Evolutionary conservation across 371 early-diverging fungal species (phyloP), one percentile per base, ranked within the genome.

Genomic region (Zychaea mexicana): DNA sequence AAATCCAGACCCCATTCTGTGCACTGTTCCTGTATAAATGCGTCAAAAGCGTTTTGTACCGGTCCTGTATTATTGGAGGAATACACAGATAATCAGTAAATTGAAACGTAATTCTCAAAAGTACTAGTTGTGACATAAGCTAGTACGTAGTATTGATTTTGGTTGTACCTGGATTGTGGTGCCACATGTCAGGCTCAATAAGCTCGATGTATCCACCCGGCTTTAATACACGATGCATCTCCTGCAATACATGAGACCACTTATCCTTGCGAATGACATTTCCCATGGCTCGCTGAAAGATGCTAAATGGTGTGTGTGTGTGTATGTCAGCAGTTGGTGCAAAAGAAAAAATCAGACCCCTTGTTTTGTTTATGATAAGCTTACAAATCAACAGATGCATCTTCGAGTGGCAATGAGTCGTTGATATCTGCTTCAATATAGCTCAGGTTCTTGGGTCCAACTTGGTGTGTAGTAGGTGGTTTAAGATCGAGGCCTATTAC

Each of bases 401-500:
- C 69, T n/a, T 60, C 65, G 4, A 82, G 49, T n/a, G 74, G 75
- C 72, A 77, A 76, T 17, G 59, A 46, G 57, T 78, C 68, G 42
- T 65, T 66, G 46, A 82, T 74, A 30, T 78, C 73, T 22, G 74
- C 69, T 45, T 75, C 67, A 19, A 68, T 61, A 61, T 60, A 82
- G 17, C 57, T 52, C 12, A 82, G 54, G 52, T 82, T 82, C 42
- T 73, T 73, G 4, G 79, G 82, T 9, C 61, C 68, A 24, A 66
- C 68, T 55, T 69, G 68, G 15, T 60, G 52, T 2, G 38, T 30
- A 12, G 62, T 22, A 36, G 80, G 76, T 24, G 84, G 73, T 6
- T 76, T 71, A 47, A 85, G 63, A 62, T 86, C 87, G 1, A 86
- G 65, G 17, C 86, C 88, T 55, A 78, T 70, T 33, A 88, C 67